These are phyloP conservation scores for Batkoa obscura DNA, from an alignment of 371 early-diverging fungal species.

Conservation along the genomic window DNA sequence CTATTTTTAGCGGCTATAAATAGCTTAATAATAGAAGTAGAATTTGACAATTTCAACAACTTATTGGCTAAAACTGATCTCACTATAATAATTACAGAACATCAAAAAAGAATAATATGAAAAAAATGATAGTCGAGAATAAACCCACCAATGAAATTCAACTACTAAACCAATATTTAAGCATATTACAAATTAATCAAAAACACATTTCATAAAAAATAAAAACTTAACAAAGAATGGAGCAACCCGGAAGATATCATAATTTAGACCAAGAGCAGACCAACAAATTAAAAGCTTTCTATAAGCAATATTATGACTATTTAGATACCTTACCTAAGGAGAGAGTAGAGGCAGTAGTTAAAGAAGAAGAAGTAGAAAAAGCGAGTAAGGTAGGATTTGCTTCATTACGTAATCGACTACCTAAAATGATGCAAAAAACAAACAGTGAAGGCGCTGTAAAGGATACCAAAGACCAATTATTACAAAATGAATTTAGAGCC, in stretches of 20 bases:
- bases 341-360: not conserved
- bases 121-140: too few relatives aligned
- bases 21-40: too few relatives aligned
- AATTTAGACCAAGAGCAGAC: not conserved
- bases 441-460: not conserved
- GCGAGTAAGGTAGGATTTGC: not conserved
- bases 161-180: too few relatives aligned
- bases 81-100: too few relatives aligned
- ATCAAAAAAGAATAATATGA: too few relatives aligned
- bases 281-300: not conserved
- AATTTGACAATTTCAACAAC: too few relatives aligned
- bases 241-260: not conserved
- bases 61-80: too few relatives aligned
- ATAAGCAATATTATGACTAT: not conserved
- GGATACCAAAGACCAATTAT: not conserved
- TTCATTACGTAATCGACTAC: not conserved
- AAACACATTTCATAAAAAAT: too few relatives aligned
- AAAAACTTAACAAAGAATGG: too few relatives aligned
- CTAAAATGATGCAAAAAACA: not conserved
- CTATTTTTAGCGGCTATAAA: too few relatives aligned
- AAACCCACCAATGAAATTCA: too few relatives aligned
- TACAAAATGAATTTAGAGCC: not conserved
- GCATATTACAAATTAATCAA: too few relatives aligned
- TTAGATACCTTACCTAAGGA: not conserved
- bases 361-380: not conserved